Evolutionary conservation across 2,329 filamentous ascomycete genomes (phyloP), one percentile per base, ranked within the genome.

Genomic region (Apiospora rasikravindrae): DNA sequence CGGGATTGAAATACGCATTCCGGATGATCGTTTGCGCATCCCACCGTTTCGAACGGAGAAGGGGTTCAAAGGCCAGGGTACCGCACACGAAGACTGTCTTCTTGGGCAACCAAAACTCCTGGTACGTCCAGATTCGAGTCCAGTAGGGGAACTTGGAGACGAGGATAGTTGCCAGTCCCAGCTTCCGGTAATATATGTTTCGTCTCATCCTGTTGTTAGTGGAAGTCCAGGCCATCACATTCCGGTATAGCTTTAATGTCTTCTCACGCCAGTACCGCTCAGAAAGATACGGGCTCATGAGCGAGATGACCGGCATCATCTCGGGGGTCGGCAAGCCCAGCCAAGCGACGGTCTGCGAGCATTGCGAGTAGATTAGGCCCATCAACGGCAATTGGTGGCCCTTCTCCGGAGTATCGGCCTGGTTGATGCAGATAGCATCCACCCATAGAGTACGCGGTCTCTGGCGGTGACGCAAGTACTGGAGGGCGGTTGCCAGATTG

Each of bases 401-500:
- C 33, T 37, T 61, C 29, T 75, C 73, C 7, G 57, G 14, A 2
- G 0, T 1, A 29, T 75, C 33, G 19, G 14, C n/a, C 61, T 75
- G 73, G 49, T 75, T 69, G 26, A 75, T 74, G 33, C 73, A 75
- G 13, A 74, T 69, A 2, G 73, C 73, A 69, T 75, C 73, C 2
- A 71, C 57, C 73, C 72, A 74, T 0, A 74, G 61, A 42, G 33
- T 42, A 7, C 61, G 33, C 33, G 61, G 19, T 13, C 8, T 24
- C 29, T 16, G 2, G 19, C 10, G 33, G 61, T 44, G 33, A 4
- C 61, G 61, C 33, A 66, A 26, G 8, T 66, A 24, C 61, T 7
- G 22, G 19, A 66, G 33, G n/a, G 61, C 33, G 2, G 61, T n/a
- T 16, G 14, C 33, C 4, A 66, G 33, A 13, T 24, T 66, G 2